These are phyloP conservation scores for Gentiana dahurica DNA, from an alignment of 257 asterid genomes.

Conservation along the genomic window DNA sequence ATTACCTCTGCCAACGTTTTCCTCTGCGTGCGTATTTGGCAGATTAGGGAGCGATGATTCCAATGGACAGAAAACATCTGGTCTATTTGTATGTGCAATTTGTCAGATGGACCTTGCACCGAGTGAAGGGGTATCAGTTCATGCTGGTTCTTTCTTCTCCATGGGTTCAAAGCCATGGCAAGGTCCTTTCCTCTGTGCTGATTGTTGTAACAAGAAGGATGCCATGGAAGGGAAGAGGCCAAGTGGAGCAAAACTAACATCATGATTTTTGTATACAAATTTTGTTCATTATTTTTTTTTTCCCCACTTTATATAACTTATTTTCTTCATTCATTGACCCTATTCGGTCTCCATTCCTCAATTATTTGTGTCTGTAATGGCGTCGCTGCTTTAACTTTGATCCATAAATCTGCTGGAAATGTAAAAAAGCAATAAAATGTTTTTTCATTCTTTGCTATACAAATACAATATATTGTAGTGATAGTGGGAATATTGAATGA, in stretches of 20 bases:
- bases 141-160: constrained; percentile 74
- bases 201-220: constrained; percentile 64
- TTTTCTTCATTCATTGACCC: neutral
- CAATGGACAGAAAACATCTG: constrained; percentile 22
- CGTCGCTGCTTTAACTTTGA: neutral
- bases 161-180: constrained; percentile 75
- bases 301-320: neutral
- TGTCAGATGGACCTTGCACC: constrained; percentile 55
- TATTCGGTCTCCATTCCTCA: neutral
- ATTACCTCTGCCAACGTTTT: neutral
- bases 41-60: constrained; percentile 60
- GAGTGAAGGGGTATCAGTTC: constrained; percentile 64
- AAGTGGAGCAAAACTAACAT: constrained; percentile 30
- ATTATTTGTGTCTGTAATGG: neutral
- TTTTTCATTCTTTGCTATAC: too few species aligned
- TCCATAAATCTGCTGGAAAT: too few species aligned
- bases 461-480: too few species aligned
- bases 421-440: too few species aligned
- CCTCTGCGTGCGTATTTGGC: constrained; percentile 7
- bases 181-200: constrained; percentile 80
- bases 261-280: neutral
- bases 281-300: constrained; percentile 2
- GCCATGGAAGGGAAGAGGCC: constrained; percentile 74
- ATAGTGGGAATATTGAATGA: too few species aligned
- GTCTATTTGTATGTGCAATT: constrained; percentile 57